These are phyloP conservation scores for Patellifolia procumbens DNA, from an alignment of 179 eudicot genomes.

Conservation along the genomic window DNA sequence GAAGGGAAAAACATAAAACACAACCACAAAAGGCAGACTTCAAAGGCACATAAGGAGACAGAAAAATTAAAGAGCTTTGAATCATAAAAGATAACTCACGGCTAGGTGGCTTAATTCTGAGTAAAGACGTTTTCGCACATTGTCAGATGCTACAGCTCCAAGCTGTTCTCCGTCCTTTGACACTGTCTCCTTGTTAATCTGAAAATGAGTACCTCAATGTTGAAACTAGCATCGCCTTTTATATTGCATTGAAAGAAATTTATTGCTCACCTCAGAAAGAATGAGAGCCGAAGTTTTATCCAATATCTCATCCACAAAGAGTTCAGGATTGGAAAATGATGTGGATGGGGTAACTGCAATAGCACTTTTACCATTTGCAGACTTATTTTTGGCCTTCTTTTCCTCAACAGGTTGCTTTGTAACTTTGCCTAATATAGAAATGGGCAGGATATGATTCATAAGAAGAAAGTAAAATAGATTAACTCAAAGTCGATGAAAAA, in stretches of 20 bases:
- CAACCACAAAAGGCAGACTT: neutral
- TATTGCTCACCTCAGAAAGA: constrained; percentile 64
- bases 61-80: neutral
- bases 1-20: neutral
- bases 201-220: constrained; percentile 29
- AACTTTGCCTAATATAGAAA: constrained; percentile 44
- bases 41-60: too few relatives aligned
- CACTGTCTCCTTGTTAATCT: constrained; percentile 57
- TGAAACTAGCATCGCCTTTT: constrained; percentile 6
- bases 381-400: constrained; percentile 25
- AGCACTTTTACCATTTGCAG: constrained; percentile 40
- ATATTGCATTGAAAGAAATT: neutral
- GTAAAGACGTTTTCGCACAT: constrained; percentile 55
- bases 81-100: constrained; percentile 50
- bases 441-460: neutral
- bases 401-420: constrained; percentile 43
- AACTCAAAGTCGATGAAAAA: neutral
- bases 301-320: constrained; percentile 67
- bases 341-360: constrained; percentile 23
- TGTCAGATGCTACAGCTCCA: constrained; percentile 55
- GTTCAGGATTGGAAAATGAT: constrained; percentile 52
- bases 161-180: constrained; percentile 63
- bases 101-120: constrained; percentile 62
- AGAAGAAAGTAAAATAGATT: neutral
- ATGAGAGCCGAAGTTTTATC: constrained; percentile 62